Base-by-base conservation (phyloP, 441 rosid genomes). In the Aleurites moluccanus region DNA sequence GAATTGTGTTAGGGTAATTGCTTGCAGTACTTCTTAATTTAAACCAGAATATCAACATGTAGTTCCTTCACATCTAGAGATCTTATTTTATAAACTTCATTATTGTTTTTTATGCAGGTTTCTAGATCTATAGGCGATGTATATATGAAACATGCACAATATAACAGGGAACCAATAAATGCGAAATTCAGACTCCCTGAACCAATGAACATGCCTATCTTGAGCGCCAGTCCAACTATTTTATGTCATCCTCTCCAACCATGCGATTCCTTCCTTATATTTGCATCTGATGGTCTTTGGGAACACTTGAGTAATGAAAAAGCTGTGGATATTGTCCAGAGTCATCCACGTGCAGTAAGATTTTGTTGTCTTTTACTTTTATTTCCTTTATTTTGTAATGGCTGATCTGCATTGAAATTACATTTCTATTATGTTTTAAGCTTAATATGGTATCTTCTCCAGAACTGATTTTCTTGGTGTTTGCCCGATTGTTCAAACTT, bases 271-370 rank as follows among this genome's bases (percentile, higher is more conserved):
- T 91, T 93, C 86, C 96, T 93, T 78, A 89, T 91, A 72, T 89
- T 93, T 86, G 97, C 98, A 65, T 93, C 98, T 6, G 98, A 93
- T 87, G 98, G 98, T 78, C 93, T 93, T 35, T 93, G 98, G 98
- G 98, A 93, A 78, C 94, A 90, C 81, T 87, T 90, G 89, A 87
- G 86, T 69, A 90, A 91, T 61, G 92, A 93, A 77, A 89, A 84
- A 79, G 96, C 96, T 45, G 98, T 93, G 70, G 94, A 93, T 72
- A 93, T 93, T 74, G 96, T 93, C 78, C 86, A 92, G 64, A 86
- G 79, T 78, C 86, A 88, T 81, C 96, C 96, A 45, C 91, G 73
- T 4, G 83, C 86, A 28, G 98, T 93, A 93, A 90, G 96, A 80
- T 75, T 35, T 67, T 42, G 20, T 18, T 9, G 2, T 65, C 67